Evolutionary conservation across 2,329 filamentous ascomycete species (phyloP), one percentile per base, ranked within the genome.

Genomic region (Exophiala sp.): DNA sequence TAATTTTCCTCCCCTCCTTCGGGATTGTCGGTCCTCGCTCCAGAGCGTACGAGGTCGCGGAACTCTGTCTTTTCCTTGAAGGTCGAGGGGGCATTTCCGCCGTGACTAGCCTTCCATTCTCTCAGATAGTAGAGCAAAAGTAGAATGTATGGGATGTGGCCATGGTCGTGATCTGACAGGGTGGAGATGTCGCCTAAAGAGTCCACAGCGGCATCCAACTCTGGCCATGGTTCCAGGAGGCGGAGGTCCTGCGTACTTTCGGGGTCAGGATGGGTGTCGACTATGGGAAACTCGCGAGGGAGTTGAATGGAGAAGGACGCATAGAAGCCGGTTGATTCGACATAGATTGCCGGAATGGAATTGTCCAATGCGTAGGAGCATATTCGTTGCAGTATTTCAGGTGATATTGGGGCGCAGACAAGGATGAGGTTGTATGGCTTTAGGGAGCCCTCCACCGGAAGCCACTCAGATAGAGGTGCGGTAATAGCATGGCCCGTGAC

Each of bases 1-100:
- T 89, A 98, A 67, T 98, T 98, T 71, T 98, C 93, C 65, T 98
- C 93, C 49, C 86, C 87, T 39, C 89, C 90, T 66, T 95, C 89
- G 0, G 88, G 68, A 50, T 82, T 94, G 59, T 84, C 73, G 43
- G 73, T 86, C 60, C 89, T 80, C 60, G 85, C 79, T 2, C 78
- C 81, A 4, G 75, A 73, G 9, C 81, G 74, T 1, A 98, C 80
- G 10, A 83, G 69, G 22, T 82, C 78, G 48, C 86, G 78, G 65
- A 98, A 97, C 11, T 82, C 82, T 6, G 76, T 83, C 73, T 98
- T 98, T 57, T 97, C 88, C 56, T 84, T 81, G 69, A 94, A 96
- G 2, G 75, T 83, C 9, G 73, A 73, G 3, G 93, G 93, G 30
- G 79, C 72, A 24, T 78, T 73, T 13, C 85, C 87, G 46, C 79